Base-by-base conservation (phyloP, 2,329 filamentous ascomycete genomes). In the Epichloe typhina region DNA sequence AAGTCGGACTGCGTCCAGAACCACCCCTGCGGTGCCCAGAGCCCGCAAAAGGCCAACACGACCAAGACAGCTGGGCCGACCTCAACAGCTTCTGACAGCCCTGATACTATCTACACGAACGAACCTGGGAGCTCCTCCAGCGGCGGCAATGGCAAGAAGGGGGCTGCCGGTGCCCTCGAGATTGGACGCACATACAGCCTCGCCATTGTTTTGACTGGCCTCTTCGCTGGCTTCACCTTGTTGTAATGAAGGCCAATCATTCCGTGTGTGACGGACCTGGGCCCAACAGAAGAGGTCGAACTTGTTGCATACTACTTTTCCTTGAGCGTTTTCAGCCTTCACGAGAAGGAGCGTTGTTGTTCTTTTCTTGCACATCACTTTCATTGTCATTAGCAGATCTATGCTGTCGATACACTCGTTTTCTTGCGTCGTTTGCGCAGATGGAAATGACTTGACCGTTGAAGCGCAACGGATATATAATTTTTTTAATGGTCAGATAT, bases 151-250 rank as follows among this genome's bases (percentile, higher is more conserved):
- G 57, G 56, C 45, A 59, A 60, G 54, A 59, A 59, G 33, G 58
- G 59, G 26, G 64, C 65, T 31, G 60, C 58, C 36, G 50, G 58
- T 11, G 58, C 61, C 3, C 56, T 69, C 23, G 64, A 67, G 39
- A 58, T 63, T 47, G 68, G 66, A 17, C 63, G 64, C 37, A 60
- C 64, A 45, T 67, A 67, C 51, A 68, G 70, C 4, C 57, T 73
- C 44, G 59, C 61, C 7, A 52, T 71, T 8, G 60, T 72, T 11
- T 50, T 71, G 33, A 64, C 63, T 15, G 62, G 64, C 52, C 56
- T 73, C 52, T 66, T 69, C 53, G 61, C 64, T 45, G 68, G 68
- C 13, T 69, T 72, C 52, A 69, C 69, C 37, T 59, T 71, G 59
- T 58, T 72, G 51, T 70, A 58, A 38, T 23, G 15, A 23, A 42